These are phyloP conservation scores for Geotrichum cucujoidarum DNA, from an alignment of 1,139 yeast species.

Conservation along the genomic window DNA sequence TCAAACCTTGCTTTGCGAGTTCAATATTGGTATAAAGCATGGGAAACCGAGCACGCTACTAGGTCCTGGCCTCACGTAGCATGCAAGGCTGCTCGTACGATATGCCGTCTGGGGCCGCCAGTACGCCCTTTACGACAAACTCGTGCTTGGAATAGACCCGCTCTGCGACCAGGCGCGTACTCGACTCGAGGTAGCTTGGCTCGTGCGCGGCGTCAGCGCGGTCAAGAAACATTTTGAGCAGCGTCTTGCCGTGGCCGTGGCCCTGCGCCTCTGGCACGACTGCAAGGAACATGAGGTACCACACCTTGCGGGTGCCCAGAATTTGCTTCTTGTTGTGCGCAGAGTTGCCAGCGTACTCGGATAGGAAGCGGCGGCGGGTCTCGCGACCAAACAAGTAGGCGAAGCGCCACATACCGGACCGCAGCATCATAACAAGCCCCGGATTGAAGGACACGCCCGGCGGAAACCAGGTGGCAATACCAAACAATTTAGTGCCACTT, in stretches of 20 bases:
- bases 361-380: background rate
- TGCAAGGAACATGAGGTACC: conserved; percentile 1
- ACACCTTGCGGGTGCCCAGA: background rate
- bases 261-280: background rate
- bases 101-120: background rate
- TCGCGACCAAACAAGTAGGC: background rate
- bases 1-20: no score
- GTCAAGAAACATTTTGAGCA: background rate
- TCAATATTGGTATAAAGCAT: no score
- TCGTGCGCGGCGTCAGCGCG: conserved; percentile 3
- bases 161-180: background rate
- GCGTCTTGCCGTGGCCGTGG: conserved; percentile 1
- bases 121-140: background rate
- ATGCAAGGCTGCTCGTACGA: background rate
- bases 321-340: background rate
- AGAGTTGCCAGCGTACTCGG: background rate
- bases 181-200: background rate
- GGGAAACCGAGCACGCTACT: no score
- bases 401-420: conserved; percentile 4
- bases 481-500: background rate
- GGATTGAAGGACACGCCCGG: background rate
- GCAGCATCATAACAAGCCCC: background rate
- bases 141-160: conserved; percentile 1
- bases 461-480: conserved; percentile 1
- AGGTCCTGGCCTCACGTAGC: conserved; percentile 2